Evolutionary conservation across 179 eudicot species (phyloP).

Genomic region (Carnegiea gigantea): DNA sequence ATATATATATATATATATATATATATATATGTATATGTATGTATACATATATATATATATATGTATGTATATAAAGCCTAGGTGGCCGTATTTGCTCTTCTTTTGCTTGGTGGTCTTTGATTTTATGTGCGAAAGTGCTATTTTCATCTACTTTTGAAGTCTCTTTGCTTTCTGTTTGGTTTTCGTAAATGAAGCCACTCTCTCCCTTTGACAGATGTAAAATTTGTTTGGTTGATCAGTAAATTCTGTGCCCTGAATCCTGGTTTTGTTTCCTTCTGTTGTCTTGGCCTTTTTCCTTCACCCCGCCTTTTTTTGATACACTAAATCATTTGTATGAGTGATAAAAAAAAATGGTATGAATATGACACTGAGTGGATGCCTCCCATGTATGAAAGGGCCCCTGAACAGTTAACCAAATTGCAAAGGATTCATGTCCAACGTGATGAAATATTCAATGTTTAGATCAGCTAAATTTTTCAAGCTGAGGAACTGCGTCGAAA

Average conservation of each 20-base stretch:
- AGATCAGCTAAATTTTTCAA: too few species aligned
- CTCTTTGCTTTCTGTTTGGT: not conserved
- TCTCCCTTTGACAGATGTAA: not conserved
- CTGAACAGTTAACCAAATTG: not conserved
- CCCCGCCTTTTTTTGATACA: too few species aligned
- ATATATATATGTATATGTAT: too few species aligned
- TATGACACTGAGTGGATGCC: not conserved
- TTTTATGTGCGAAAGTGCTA: not conserved
- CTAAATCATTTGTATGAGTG: not conserved
- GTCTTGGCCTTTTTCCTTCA: not conserved
- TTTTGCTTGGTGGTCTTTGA: not conserved
- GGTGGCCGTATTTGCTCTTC: not conserved
- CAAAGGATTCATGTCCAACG: too few species aligned
- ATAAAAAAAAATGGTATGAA: too few species aligned
- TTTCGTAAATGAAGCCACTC: not conserved
- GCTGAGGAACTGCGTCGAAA: too few species aligned
- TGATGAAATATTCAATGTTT: too few species aligned
- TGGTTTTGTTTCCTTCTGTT: not conserved
- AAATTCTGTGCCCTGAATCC: not conserved
- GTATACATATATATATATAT: too few species aligned
- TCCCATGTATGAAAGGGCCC: not conserved
- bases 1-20: too few species aligned
- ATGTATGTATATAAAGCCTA: too few species aligned
- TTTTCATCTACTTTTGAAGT: not conserved
- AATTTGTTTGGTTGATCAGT: not conserved